phyloP scores from a whole-genome alignment of 1,284 basidiomycete genomes.

The Mycocalia duriaeana region DNA sequence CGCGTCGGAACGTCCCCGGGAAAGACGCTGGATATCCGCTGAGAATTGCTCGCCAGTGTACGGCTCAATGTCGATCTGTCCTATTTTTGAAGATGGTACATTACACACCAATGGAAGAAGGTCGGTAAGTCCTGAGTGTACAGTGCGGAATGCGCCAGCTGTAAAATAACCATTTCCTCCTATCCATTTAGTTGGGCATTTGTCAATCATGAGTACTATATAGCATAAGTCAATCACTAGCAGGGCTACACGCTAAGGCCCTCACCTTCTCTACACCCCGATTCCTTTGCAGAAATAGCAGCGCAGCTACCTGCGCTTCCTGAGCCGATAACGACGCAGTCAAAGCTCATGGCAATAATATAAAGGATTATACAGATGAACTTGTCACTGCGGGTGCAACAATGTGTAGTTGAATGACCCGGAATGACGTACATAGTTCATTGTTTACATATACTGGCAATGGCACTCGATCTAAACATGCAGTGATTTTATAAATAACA shows the following conservation, averaged over 20 bases:
- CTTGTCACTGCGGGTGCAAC: too few species aligned
- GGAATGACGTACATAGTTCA: too few species aligned
- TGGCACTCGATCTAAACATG: too few species aligned
- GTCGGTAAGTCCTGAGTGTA: constrained; percentile 52
- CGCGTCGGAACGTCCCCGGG: constrained; percentile 42
- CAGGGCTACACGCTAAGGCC: too few species aligned
- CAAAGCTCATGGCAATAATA: too few species aligned
- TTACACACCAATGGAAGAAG: constrained; percentile 51
- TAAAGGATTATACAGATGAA: too few species aligned
- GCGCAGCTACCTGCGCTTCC: constrained; percentile 66
- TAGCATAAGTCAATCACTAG: constrained; percentile 2
- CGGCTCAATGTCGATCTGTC: constrained; percentile 51
- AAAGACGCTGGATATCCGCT: constrained; percentile 56
- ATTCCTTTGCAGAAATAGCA: constrained; percentile 53
- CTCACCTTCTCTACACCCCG: constrained; percentile 46
- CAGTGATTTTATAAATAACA: too few species aligned
- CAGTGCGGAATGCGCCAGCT: constrained; percentile 60
- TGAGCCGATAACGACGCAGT: constrained; percentile 62
- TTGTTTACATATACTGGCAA: too few species aligned
- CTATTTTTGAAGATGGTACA: constrained; percentile 36
- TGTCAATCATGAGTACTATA: constrained; percentile 57
- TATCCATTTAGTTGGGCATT: constrained; percentile 56
- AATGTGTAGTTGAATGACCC: too few species aligned
- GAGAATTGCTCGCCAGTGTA: constrained; percentile 53
- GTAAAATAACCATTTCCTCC: constrained; percentile 73